Evolutionary conservation across 305 asterid genomes (phyloP).

Genomic region (Plantago lanceolata): DNA sequence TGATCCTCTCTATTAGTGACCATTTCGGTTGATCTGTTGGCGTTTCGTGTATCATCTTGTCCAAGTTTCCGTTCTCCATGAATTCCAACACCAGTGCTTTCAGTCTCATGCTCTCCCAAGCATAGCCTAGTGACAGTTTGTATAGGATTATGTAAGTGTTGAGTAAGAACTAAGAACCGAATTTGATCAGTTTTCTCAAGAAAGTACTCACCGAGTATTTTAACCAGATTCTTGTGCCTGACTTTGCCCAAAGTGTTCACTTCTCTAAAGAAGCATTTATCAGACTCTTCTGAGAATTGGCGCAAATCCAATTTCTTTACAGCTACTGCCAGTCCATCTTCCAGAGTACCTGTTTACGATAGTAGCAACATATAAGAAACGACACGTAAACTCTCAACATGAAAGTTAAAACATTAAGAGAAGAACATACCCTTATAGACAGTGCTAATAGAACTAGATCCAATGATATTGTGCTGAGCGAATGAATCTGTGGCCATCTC

Average conservation of each 20-base stretch:
- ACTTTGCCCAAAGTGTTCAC: conserved; percentile 50
- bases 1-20: conserved; percentile 46
- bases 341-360: conserved; percentile 26
- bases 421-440: conserved; percentile 50
- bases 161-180: neutral
- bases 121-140: conserved; percentile 42
- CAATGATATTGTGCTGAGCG: conserved; percentile 54
- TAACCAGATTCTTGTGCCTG: conserved; percentile 71
- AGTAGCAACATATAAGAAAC: neutral
- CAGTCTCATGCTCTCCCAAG: conserved; percentile 75
- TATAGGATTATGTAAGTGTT: neutral
- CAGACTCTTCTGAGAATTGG: conserved; percentile 51
- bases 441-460: conserved; percentile 65
- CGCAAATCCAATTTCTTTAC: conserved; percentile 58
- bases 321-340: conserved; percentile 49
- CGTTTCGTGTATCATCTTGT: conserved; percentile 40
- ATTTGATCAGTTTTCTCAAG: neutral
- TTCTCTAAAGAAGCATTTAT: conserved; percentile 65
- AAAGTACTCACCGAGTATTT: conserved; percentile 27
- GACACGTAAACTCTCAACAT: neutral
- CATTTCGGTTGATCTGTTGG: conserved; percentile 23
- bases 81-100: conserved; percentile 65
- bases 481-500: conserved; percentile 51
- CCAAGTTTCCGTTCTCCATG: conserved; percentile 86
- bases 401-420: neutral